Evolutionary conservation across 495 filamentous ascomycete species (phyloP).

Genomic region (Bacidia rubella): DNA sequence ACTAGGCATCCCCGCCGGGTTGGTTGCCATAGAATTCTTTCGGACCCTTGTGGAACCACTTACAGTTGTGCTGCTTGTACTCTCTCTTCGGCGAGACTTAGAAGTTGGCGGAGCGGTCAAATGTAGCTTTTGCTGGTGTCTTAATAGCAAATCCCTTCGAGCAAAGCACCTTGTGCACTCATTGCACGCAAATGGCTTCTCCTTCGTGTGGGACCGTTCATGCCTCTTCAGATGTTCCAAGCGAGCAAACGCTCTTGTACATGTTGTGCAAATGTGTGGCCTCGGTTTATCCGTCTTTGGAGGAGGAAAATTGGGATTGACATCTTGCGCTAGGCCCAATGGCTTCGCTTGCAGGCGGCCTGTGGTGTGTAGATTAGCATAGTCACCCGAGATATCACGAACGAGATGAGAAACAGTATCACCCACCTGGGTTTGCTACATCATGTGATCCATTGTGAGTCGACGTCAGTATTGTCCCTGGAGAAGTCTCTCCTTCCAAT

Average conservation of each 20-base stretch:
- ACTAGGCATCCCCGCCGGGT: constrained; percentile 31
- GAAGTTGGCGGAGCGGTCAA: constrained; percentile 89
- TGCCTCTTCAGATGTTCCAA: constrained; percentile 96
- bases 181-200: constrained; percentile 97
- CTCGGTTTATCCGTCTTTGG: constrained; percentile 95
- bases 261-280: constrained; percentile 89
- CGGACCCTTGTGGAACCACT: constrained; percentile 59
- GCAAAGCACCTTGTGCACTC: constrained; percentile 95
- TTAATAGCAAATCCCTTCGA: constrained; percentile 75
- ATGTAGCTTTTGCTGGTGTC: constrained; percentile 98
- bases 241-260: constrained; percentile 82
- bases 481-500: neutral
- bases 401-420: neutral
- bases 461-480: neutral
- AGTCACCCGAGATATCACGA: neutral
- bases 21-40: constrained; percentile 77
- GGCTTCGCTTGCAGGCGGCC: constrained; percentile 17
- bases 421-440: neutral
- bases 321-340: constrained; percentile 8
- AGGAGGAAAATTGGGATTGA: constrained; percentile 43
- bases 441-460: neutral
- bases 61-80: constrained; percentile 61
- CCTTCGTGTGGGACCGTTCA: constrained; percentile 96
- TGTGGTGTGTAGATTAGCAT: neutral
- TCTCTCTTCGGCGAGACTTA: constrained; percentile 68